Evolutionary conservation across 768 basidiomycete genomes (phyloP).

Genomic region (Coprinopsis marcescibilis): DNA sequence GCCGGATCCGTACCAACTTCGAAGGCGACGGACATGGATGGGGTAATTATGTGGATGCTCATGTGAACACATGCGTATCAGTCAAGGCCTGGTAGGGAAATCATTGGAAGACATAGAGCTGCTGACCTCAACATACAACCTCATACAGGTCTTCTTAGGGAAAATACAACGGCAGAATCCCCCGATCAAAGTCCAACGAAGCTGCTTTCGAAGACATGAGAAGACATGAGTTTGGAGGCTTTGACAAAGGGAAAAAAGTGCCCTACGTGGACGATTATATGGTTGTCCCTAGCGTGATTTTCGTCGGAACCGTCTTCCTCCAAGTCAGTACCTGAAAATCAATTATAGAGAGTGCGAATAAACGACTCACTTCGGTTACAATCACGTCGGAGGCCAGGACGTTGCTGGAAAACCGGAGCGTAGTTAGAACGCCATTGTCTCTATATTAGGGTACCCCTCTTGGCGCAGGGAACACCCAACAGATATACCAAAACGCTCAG

Average conservation of each 20-base stretch:
- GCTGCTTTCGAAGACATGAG: background rate
- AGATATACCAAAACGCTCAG: no score
- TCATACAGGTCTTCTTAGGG: background rate
- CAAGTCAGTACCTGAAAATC: conserved; percentile 3
- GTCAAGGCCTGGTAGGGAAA: no score
- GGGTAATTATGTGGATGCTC: background rate
- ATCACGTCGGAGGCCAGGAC: background rate
- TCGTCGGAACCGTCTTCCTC: background rate
- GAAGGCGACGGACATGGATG: background rate
- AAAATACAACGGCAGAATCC: conserved; percentile 1
- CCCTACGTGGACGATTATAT: no score
- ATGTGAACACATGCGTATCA: conserved; percentile 3
- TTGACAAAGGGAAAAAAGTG: no score
- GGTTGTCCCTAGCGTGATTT: background rate
- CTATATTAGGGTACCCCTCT: background rate
- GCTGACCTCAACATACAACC: no score
- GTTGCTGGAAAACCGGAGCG: background rate
- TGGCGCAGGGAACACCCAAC: background rate
- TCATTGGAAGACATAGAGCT: no score
- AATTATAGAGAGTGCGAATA: background rate
- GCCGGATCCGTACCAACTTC: background rate
- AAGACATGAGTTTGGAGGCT: background rate
- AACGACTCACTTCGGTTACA: background rate
- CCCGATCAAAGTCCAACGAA: conserved; percentile 1
- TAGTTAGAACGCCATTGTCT: background rate